A percentile compares a stretch with the other conserved stretches of the same genome.
Conservation (phyloP, 2,329 filamentous ascomycete species). For the Arthrobotrys sinensis region DNA sequence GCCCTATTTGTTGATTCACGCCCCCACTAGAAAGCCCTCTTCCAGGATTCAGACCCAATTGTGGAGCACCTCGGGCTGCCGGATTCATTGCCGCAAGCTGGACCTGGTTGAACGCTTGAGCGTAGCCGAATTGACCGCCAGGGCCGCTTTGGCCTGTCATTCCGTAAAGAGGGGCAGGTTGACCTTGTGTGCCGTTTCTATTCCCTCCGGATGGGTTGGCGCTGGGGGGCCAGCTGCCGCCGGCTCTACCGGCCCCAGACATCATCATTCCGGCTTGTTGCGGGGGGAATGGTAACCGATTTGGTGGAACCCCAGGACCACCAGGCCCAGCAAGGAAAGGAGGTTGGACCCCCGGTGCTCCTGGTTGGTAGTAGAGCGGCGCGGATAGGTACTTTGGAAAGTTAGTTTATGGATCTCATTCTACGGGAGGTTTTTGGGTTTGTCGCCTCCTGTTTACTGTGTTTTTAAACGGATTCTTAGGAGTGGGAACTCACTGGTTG, state of each 20-base stretch:
- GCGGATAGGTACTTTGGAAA: slow-evolving; percentile 83
- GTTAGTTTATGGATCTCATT: slow-evolving; percentile 55
- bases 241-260: slow-evolving; percentile 69
- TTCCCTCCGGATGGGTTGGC: slow-evolving; percentile 73
- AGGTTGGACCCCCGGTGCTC: slow-evolving; percentile 73
- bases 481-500: slow-evolving; percentile 48
- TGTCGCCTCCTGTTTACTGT: too few relatives aligned
- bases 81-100: slow-evolving; percentile 51
- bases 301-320: slow-evolving; percentile 71
- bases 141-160: slow-evolving; percentile 79
- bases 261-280: slow-evolving; percentile 70
- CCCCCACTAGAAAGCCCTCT: slow-evolving; percentile 66
- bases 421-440: background rate
- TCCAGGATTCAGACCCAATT: slow-evolving; percentile 70
- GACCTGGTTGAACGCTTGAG: slow-evolving; percentile 49
- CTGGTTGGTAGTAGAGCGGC: slow-evolving; percentile 91
- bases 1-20: slow-evolving; percentile 64
- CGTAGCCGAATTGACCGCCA: slow-evolving; percentile 64
- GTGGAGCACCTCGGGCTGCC: slow-evolving; percentile 61
- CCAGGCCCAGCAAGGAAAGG: slow-evolving; percentile 74
- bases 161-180: slow-evolving; percentile 83
- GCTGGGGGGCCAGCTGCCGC: slow-evolving; percentile 73
- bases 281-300: slow-evolving; percentile 75
- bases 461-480: background rate
- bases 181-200: slow-evolving; percentile 88